Evolutionary conservation across 768 basidiomycete genomes (phyloP), one percentile per base, ranked within the genome.

Genomic region (Amyloporia xantha): DNA sequence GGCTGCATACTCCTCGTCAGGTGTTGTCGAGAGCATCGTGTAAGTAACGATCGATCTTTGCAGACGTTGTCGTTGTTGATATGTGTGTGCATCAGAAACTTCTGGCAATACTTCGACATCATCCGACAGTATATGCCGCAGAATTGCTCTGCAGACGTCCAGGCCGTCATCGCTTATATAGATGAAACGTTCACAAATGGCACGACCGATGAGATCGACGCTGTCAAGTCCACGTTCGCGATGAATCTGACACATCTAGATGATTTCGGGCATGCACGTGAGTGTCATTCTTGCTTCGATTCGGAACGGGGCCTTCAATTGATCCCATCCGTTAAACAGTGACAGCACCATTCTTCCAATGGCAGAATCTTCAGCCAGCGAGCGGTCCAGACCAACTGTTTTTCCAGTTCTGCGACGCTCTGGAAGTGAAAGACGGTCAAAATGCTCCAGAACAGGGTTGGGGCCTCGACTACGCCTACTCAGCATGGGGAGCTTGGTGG

Each of bases 71-170:
- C 21, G 2, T n/a, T n/a, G 26, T 30, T 17, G 1, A 35, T 46
- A 38, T 40, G n/a, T n/a, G 13, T n/a, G n/a, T n/a, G 13, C 28
- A 42, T 23, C 49, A 76, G 76, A 10, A 70, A 83, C 60, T 83
- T 77, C 59, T 85, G 82, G 82, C 69, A 68, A 54, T 89, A 86
- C 59, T 86, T 84, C 62, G 83, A 85, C 50, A 84, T 84, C 10
- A 76, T 84, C 54, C 77, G 78, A 10, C 68, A 76, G 55, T 66
- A 77, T 55, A 86, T 86, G 82, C 80, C 84, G 1, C 44, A 59
- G 53, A 88, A 89, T 62, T 89, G 86, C 65, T 86, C 84, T 6
- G 75, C 82, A 0, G 86, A 89, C 57, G 73, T 86, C 23, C 67
- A 84, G 61, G 74, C 74, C 4, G 83, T 82, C 15, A 73, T 87